Conservation (phyloP, 345 rosid species). For the Anastatica hierochuntica region DNA sequence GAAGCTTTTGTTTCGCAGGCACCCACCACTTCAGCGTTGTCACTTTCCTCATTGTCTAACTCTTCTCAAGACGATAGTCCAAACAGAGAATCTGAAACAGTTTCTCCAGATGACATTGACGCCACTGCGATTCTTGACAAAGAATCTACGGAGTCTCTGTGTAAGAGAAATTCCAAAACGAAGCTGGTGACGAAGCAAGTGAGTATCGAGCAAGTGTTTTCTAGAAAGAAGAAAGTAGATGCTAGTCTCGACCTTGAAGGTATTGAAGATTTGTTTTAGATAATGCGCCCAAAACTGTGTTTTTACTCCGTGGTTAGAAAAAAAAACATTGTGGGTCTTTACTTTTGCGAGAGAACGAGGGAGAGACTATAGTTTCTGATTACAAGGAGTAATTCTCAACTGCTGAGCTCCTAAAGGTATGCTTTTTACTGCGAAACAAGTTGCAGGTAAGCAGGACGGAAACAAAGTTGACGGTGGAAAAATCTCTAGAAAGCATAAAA, state of each 20-base stretch:
- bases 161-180: slow-evolving; percentile 20
- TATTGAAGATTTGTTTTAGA: background rate
- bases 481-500: slow-evolving; percentile 26
- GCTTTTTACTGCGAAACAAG: background rate
- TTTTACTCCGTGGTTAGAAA: too few relatives aligned
- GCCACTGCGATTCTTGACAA: slow-evolving; percentile 8
- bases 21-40: slow-evolving; percentile 32
- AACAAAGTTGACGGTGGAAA: slow-evolving; percentile 19
- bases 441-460: slow-evolving; percentile 33
- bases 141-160: slow-evolving; percentile 9
- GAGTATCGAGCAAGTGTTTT: slow-evolving; percentile 17
- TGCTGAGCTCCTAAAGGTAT: background rate
- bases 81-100: slow-evolving; percentile 16
- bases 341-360: too few relatives aligned
- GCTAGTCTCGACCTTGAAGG: slow-evolving; percentile 24
- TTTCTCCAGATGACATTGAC: slow-evolving; percentile 17
- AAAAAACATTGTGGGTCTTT: too few relatives aligned
- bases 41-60: slow-evolving; percentile 54
- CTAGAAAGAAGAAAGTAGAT: slow-evolving; percentile 29
- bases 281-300: too few relatives aligned
- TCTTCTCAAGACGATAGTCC: slow-evolving; percentile 36
- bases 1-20: slow-evolving; percentile 36
- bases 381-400: background rate
- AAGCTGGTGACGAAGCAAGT: slow-evolving; percentile 22
- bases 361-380: too few relatives aligned